Evolutionary conservation across 176 grass and related monocot species (phyloP).

Genomic region (Oryza punctata): DNA sequence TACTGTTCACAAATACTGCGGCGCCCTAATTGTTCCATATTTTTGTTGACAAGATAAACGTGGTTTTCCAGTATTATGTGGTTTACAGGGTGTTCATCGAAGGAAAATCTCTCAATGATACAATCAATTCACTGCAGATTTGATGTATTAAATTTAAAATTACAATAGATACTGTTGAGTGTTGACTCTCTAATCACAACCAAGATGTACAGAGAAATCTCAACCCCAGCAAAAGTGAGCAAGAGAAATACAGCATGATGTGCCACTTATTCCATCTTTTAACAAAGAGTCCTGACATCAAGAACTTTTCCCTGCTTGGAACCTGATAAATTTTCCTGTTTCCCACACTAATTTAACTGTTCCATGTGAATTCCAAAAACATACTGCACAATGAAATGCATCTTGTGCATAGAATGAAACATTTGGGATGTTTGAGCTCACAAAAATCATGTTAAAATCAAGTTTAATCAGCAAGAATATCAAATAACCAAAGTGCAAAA

Average conservation of each 20-base stretch:
- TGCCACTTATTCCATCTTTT: neutral
- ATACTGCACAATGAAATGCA: neutral
- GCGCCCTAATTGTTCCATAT: neutral
- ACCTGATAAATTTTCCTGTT: neutral
- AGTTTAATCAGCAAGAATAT: neutral
- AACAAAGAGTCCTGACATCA: neutral
- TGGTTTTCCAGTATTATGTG: neutral
- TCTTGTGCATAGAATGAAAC: neutral
- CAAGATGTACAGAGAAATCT: neutral
- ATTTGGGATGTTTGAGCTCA: neutral
- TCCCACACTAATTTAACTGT: neutral
- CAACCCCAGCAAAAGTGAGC: neutral
- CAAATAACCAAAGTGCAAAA: neutral
- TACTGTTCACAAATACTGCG: conserved; percentile 11
- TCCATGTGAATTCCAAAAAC: neutral
- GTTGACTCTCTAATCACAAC: neutral
- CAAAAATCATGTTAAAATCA: neutral
- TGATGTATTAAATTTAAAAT: neutral
- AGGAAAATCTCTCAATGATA: neutral
- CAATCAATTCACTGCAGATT: neutral
- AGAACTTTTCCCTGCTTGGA: neutral
- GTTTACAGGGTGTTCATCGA: neutral
- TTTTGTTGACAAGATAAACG: conserved; percentile 11
- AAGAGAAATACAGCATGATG: neutral
- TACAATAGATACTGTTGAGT: neutral